Conservation (phyloP, 2,329 filamentous ascomycete species). For the Trichoderma sp. region DNA sequence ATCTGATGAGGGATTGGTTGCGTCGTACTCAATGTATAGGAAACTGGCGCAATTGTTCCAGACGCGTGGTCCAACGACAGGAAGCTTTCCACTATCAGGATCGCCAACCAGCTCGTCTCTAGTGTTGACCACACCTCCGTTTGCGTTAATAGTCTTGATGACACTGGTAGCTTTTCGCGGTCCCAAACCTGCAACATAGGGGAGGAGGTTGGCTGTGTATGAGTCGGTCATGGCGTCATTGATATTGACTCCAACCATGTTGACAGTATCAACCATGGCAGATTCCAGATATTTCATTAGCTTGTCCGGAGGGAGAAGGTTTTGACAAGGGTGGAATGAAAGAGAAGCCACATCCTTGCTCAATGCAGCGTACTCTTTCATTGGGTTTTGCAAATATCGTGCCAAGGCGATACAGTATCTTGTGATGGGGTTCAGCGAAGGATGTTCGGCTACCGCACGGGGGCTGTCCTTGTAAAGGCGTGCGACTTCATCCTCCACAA, state of each 20-base stretch:
- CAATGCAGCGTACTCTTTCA: conserved; percentile 94
- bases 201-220: conserved; percentile 84
- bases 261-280: conserved; percentile 98
- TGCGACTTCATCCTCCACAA: conserved; percentile 97
- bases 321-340: conserved; percentile 86
- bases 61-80: conserved; percentile 84
- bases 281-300: conserved; percentile 85
- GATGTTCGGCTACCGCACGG: conserved; percentile 78
- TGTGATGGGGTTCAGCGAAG: conserved; percentile 74
- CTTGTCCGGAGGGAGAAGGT: conserved; percentile 85
- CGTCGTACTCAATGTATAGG: conserved; percentile 85
- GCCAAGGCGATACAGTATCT: conserved; percentile 90
- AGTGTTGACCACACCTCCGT: conserved; percentile 82
- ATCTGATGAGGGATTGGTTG: conserved; percentile 79
- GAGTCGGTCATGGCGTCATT: conserved; percentile 84
- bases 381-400: conserved; percentile 89
- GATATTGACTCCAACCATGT: conserved; percentile 92
- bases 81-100: conserved; percentile 74
- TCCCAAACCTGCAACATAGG: conserved; percentile 88
- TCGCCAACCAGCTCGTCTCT: conserved; percentile 89
- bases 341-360: conserved; percentile 87
- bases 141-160: conserved; percentile 80
- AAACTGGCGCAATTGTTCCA: conserved; percentile 99
- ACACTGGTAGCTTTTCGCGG: conserved; percentile 84
- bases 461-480: conserved; percentile 91